A percentile compares a stretch with the other conserved stretches of the same genome.
These are phyloP conservation scores for Marasmius fiardii DNA, from an alignment of 1,284 basidiomycete species.

Conservation along the genomic window DNA sequence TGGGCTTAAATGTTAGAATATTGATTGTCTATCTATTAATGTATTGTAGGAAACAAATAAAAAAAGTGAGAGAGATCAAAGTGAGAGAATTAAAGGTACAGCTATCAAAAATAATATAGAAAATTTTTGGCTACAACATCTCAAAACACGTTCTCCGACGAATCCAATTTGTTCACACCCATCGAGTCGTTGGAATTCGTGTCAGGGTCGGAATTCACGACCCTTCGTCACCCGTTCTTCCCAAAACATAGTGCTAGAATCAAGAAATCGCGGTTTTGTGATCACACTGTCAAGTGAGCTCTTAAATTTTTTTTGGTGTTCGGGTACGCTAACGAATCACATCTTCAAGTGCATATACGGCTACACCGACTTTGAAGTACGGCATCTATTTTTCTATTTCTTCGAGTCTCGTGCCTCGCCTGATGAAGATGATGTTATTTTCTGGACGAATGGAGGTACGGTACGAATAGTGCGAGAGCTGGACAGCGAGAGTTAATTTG, in stretches of 20 bases:
- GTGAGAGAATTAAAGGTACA: no score
- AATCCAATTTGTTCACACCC: slow-evolving; percentile 39
- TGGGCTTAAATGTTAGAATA: no score
- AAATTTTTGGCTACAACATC: no score
- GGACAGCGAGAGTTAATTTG: background rate
- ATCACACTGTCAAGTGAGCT: slow-evolving; percentile 46
- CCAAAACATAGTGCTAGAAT: slow-evolving; percentile 52
- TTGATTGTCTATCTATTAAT: no score
- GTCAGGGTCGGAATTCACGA: slow-evolving; percentile 42
- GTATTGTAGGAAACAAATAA: no score
- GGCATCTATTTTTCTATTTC: slow-evolving; percentile 84
- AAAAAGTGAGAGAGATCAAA: no score
- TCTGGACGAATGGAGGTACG: slow-evolving; percentile 17
- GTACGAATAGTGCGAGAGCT: background rate
- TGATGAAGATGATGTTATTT: slow-evolving; percentile 14
- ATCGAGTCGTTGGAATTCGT: slow-evolving; percentile 37
- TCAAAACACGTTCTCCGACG: no score
- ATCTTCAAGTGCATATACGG: slow-evolving; percentile 27
- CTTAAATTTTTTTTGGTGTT: background rate
- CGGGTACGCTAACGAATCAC: background rate
- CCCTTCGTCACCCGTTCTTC: slow-evolving; percentile 48
- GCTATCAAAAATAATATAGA: no score
- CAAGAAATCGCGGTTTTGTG: slow-evolving; percentile 49
- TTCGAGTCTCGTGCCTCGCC: slow-evolving; percentile 67
- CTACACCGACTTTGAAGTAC: slow-evolving; percentile 67